Evolutionary conservation across 768 basidiomycete genomes (phyloP).

Genomic region (Termitomyces sp.): DNA sequence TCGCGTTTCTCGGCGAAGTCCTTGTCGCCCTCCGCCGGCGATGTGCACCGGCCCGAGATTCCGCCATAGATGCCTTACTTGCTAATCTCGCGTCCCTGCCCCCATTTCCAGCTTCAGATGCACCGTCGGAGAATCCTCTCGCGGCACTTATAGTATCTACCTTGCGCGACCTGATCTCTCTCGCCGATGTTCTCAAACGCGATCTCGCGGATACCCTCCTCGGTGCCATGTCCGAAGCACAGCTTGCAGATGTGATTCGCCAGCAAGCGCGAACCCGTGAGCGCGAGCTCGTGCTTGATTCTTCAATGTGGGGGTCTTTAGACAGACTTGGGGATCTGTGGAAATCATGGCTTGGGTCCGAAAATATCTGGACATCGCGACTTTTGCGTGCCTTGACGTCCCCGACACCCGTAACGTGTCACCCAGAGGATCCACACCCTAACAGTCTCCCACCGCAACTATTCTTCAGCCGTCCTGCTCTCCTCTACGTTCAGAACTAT

Average conservation of each 20-base stretch:
- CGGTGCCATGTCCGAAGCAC: constrained; percentile 59
- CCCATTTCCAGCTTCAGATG: not conserved
- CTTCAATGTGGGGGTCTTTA: constrained; percentile 36
- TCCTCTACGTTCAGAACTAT: constrained; percentile 60
- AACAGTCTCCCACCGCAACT: constrained; percentile 63
- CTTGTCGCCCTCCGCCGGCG: constrained; percentile 47
- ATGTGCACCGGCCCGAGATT: constrained; percentile 64
- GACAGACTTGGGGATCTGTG: constrained; percentile 9
- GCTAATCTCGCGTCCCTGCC: constrained; percentile 12
- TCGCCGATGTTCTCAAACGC: constrained; percentile 60
- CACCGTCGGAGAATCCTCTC: constrained; percentile 19
- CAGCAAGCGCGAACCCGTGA: constrained; percentile 52
- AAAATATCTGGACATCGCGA: constrained; percentile 37
- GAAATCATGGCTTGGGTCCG: constrained; percentile 3
- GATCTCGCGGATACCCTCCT: constrained; percentile 63
- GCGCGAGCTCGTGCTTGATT: constrained; percentile 42
- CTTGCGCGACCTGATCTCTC: constrained; percentile 38
- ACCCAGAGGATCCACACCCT: constrained; percentile 15
- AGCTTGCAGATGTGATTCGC: constrained; percentile 42
- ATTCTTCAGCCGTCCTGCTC: constrained; percentile 48
- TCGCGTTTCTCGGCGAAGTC: constrained; percentile 49
- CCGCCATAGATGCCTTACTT: constrained; percentile 40
- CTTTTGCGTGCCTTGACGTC: constrained; percentile 39
- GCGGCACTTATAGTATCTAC: constrained; percentile 45
- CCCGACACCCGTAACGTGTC: constrained; percentile 33